phyloP scores from a whole-genome alignment of 768 basidiomycete genomes.

The Lanmaoa pseudosensibilis region DNA sequence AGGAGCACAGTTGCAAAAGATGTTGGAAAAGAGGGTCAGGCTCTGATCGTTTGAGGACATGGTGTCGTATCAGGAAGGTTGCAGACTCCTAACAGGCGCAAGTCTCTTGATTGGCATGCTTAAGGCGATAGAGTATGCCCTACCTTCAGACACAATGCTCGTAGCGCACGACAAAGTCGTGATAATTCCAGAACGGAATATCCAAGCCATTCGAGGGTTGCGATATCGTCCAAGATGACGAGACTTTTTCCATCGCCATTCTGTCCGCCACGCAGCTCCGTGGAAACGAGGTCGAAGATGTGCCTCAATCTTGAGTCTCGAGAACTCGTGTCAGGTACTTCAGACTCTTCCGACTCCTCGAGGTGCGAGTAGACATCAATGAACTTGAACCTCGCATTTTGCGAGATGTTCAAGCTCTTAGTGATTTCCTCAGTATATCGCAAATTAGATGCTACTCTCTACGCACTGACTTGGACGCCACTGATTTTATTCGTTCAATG shows the following conservation, averaged over 20 bases:
- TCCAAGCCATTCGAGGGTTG: slow-evolving; percentile 73
- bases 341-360: slow-evolving; percentile 17
- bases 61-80: slow-evolving; percentile 64
- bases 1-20: slow-evolving; percentile 61
- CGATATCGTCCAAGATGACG: slow-evolving; percentile 70
- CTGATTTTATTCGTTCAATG: slow-evolving; percentile 58
- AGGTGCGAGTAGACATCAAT: slow-evolving; percentile 50
- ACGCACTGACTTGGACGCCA: slow-evolving; percentile 64
- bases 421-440: slow-evolving; percentile 3
- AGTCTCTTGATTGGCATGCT: not conserved
- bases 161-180: slow-evolving; percentile 61
- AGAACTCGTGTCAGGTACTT: slow-evolving; percentile 3
- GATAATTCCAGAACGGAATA: slow-evolving; percentile 48
- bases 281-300: slow-evolving; percentile 39
- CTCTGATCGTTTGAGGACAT: slow-evolving; percentile 52
- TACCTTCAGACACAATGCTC: slow-evolving; percentile 57
- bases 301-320: slow-evolving; percentile 26
- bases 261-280: slow-evolving; percentile 18
- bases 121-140: not conserved
- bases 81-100: slow-evolving; percentile 43
- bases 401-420: slow-evolving; percentile 37
- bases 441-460: not conserved
- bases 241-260: slow-evolving; percentile 31
- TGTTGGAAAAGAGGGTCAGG: slow-evolving; percentile 60
- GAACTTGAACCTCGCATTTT: slow-evolving; percentile 47